Base-by-base conservation (phyloP, 805 yeast genomes). In the Suhomyces sp. region DNA sequence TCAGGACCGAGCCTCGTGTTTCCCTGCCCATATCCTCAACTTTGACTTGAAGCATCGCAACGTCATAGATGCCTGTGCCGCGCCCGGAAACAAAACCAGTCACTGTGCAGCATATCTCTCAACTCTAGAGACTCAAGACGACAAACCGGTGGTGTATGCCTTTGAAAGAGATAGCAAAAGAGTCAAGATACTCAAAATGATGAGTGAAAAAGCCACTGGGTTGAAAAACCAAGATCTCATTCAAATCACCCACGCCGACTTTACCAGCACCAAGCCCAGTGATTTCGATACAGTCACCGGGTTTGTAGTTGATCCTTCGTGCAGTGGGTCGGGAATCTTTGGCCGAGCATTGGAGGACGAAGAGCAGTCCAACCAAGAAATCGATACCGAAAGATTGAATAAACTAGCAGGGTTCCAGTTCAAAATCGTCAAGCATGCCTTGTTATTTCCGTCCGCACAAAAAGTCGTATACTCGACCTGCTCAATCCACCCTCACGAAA, bases 41-140 rank as follows among this genome's bases (percentile, higher is more conserved):
- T 53, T 59, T 39, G 72, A 69, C 49, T 89, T 93, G 0, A 50
- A 65, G 0, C 75, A 81, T 3, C 86, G 85, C 44, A 85, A 80
- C 53, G 83, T 91, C 9, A 87, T 94, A 44, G 99, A 94, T 70
- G 87, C 97, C 1, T 92, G 97, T 71, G 92, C 98, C 2, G 99
- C 99, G 0, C 99, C 99, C 4, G 99, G 99, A 4, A 94, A 94
- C 68, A 96, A 94, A 66, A 94, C 99, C 0, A 89, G 97, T 0
- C 98, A 93, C 69, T 72, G 86, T 20, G 97, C 97, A 0, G 82
- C 94, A 0, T 73, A 81, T 47, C 68, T 89, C 20, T 63, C 61
- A n/a, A 58, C 63, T 48, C 57, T 13, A 12, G 48, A 47, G 19
- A 17, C 44, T 2, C 50, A 22, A 4, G 49, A 44, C 17, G 39